phyloP scores from a whole-genome alignment of 2,329 filamentous ascomycete species.

The Aspergillus sergii region DNA sequence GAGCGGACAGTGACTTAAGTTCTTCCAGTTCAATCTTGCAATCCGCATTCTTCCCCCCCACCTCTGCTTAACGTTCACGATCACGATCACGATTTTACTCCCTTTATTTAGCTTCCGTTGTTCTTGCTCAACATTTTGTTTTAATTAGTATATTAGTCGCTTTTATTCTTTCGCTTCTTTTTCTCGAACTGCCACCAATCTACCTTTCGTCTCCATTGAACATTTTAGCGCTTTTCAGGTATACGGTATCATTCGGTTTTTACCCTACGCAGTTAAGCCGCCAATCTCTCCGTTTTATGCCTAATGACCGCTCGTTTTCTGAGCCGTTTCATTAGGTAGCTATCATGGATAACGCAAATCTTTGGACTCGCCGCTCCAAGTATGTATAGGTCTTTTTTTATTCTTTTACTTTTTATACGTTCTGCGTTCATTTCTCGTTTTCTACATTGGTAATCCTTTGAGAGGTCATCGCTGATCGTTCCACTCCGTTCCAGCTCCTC shows the following conservation, averaged over 20 bases:
- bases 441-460: neutral
- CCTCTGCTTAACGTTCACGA: slow-evolving; percentile 21
- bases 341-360: slow-evolving; percentile 53
- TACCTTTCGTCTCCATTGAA: slow-evolving; percentile 10
- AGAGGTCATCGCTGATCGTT: slow-evolving; percentile 13
- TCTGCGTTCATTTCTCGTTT: slow-evolving; percentile 2
- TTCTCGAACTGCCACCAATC: slow-evolving; percentile 1
- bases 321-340: slow-evolving; percentile 38
- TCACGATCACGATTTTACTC: slow-evolving; percentile 28
- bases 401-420: too few relatives aligned
- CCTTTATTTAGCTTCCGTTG: slow-evolving; percentile 10
- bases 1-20: slow-evolving; percentile 12
- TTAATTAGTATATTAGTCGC: slow-evolving; percentile 12
- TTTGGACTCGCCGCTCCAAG: slow-evolving; percentile 54
- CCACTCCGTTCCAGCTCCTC: slow-evolving; percentile 60
- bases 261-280: slow-evolving; percentile 5
- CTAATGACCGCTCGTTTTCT: slow-evolving; percentile 42
- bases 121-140: slow-evolving; percentile 1
- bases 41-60: slow-evolving; percentile 1
- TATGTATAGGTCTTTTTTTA: slow-evolving; percentile 29
- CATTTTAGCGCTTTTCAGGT: slow-evolving; percentile 9
- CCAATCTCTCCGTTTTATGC: slow-evolving; percentile 12
- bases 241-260: slow-evolving; percentile 2
- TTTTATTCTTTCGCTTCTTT: slow-evolving; percentile 14
- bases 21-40: slow-evolving; percentile 3